These are phyloP conservation scores for Pseudozyma hubeiensis DNA, from an alignment of 1,284 basidiomycete genomes.

Conservation along the genomic window DNA sequence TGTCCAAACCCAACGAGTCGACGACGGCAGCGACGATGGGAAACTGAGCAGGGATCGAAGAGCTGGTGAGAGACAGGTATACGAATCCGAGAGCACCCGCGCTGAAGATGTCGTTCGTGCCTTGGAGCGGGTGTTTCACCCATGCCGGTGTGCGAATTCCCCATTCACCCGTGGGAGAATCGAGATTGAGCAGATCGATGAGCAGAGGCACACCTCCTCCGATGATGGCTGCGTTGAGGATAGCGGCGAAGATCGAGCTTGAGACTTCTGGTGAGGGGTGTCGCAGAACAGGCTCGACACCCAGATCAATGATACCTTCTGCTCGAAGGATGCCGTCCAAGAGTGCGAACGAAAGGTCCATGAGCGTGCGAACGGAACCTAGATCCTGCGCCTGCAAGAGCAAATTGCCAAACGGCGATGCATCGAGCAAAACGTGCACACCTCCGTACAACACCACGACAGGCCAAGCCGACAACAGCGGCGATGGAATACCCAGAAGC, in stretches of 20 bases:
- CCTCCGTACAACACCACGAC: constrained; percentile 53
- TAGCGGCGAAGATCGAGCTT: constrained; percentile 42
- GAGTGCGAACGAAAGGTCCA: constrained; percentile 46
- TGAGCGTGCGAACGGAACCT: constrained; percentile 15
- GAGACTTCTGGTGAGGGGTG: constrained; percentile 42
- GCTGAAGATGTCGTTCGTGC: constrained; percentile 50
- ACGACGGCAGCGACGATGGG: constrained; percentile 6
- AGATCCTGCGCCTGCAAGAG: constrained; percentile 31
- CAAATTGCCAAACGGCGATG: constrained; percentile 20
- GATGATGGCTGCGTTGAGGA: constrained; percentile 52
- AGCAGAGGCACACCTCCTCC: constrained; percentile 56
- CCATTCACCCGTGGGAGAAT: constrained; percentile 55
- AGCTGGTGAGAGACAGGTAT: constrained; percentile 18
- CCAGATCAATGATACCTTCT: constrained; percentile 56
- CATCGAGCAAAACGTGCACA: constrained; percentile 34
- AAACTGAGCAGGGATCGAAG: neutral
- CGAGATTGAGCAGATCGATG: constrained; percentile 52
- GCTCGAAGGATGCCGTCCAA: constrained; percentile 56
- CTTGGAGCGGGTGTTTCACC: constrained; percentile 35
- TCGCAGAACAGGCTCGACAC: constrained; percentile 37
- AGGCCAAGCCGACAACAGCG: constrained; percentile 43
- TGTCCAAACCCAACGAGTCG: constrained; percentile 1
- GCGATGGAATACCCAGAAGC: constrained; percentile 47
- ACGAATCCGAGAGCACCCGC: constrained; percentile 25
- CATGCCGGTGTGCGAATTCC: constrained; percentile 46